Evolutionary conservation across 257 asterid genomes (phyloP).

Genomic region (Capsicum baccatum): DNA sequence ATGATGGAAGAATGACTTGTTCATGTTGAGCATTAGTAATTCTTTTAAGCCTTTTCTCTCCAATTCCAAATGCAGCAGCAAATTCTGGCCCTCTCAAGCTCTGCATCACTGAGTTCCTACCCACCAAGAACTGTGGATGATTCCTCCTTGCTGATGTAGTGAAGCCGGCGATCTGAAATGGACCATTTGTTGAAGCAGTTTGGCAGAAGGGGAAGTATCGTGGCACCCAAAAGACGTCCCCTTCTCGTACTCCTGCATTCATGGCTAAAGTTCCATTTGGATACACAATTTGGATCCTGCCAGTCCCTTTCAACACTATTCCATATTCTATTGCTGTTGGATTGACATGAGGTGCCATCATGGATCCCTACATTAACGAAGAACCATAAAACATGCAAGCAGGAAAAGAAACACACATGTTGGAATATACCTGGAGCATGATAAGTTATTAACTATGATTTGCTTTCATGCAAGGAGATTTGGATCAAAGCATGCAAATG

Average conservation of each 20-base stretch:
- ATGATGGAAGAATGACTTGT: conserved; percentile 59
- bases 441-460: neutral
- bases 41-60: conserved; percentile 50
- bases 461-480: neutral
- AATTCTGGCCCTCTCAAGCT: conserved; percentile 63
- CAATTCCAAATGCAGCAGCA: conserved; percentile 70
- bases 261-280: conserved; percentile 82
- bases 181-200: conserved; percentile 70
- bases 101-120: conserved; percentile 61
- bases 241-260: conserved; percentile 69
- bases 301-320: conserved; percentile 62
- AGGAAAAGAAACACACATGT: neutral
- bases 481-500: neutral
- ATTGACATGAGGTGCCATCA: conserved; percentile 94
- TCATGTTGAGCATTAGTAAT: conserved; percentile 56
- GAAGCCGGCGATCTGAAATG: conserved; percentile 89
- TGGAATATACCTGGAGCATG: neutral
- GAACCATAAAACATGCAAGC: neutral
- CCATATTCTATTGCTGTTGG: conserved; percentile 81
- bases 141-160: conserved; percentile 70
- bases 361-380: conserved; percentile 61
- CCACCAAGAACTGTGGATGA: conserved; percentile 79
- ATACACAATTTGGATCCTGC: conserved; percentile 63
- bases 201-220: conserved; percentile 88
- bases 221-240: conserved; percentile 84